Conservation (phyloP, 345 rosid species). For the Salix brachista region DNA sequence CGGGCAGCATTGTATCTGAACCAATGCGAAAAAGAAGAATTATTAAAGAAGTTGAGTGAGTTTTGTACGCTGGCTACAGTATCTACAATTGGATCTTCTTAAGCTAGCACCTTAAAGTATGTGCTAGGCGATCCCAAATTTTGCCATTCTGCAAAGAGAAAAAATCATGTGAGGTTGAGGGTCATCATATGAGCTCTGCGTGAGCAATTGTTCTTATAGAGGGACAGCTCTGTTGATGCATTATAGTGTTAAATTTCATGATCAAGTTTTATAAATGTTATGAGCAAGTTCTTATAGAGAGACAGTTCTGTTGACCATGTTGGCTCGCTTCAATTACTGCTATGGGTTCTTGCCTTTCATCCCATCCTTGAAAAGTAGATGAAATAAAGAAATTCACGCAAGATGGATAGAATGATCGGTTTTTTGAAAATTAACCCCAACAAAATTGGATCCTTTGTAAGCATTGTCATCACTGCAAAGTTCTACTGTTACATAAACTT, state of each 20-base stretch:
- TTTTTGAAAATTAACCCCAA: not conserved
- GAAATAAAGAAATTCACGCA: not conserved
- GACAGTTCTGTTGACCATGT: not conserved
- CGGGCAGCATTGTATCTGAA: constrained; percentile 50
- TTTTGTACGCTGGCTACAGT: not conserved
- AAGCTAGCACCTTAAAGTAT: not conserved
- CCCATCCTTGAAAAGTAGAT: not conserved
- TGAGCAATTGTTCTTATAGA: not conserved
- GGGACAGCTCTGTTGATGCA: not conserved
- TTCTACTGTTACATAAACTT: not conserved
- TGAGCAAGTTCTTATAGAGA: too few relatives aligned
- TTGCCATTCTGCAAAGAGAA: not conserved
- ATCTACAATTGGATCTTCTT: not conserved
- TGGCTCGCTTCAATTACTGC: not conserved
- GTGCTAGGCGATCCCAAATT: not conserved
- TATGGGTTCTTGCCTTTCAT: not conserved
- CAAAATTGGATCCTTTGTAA: not conserved
- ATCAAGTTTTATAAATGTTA: not conserved
- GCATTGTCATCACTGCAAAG: not conserved
- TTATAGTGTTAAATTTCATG: not conserved
- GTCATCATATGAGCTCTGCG: not conserved
- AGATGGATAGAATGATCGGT: not conserved
- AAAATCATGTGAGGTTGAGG: not conserved
- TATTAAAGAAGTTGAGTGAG: constrained; percentile 72
- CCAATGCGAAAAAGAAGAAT: constrained; percentile 68